Conservation (phyloP, 495 filamentous ascomycete genomes). For the Achaetomiella virescens region DNA sequence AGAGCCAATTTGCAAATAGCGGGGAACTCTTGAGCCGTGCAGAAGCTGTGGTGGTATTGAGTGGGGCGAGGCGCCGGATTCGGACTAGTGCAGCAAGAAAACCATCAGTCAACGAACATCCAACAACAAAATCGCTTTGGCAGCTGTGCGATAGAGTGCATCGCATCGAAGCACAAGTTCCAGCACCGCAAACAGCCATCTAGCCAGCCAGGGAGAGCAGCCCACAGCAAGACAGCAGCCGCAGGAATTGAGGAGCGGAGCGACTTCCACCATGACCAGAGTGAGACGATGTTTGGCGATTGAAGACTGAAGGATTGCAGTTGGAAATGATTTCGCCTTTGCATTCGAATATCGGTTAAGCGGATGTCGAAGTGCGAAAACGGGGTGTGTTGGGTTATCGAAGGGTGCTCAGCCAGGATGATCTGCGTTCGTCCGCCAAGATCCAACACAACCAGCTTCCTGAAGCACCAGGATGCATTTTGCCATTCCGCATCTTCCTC, state of each 20-base stretch:
- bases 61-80: constrained; percentile 2
- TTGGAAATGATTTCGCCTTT: not conserved
- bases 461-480: no score
- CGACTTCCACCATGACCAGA: not conserved
- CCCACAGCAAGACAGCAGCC: constrained; percentile 5
- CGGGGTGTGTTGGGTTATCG: not conserved
- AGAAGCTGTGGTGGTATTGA: not conserved
- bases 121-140: not conserved
- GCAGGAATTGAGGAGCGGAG: not conserved
- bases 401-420: not conserved
- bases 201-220: constrained; percentile 5
- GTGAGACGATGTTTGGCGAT: not conserved
- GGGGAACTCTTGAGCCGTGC: no score
- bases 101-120: constrained; percentile 3
- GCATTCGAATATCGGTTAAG: not conserved
- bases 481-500: not conserved
- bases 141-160: not conserved
- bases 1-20: not conserved
- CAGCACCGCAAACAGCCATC: not conserved
- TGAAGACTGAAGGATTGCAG: not conserved
- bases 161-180: not conserved
- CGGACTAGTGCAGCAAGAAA: constrained; percentile 9
- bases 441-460: no score
- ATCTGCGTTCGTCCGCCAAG: no score
- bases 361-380: not conserved